Conservation (phyloP, 306 rosid species). For the Cucurbita pepo region DNA sequence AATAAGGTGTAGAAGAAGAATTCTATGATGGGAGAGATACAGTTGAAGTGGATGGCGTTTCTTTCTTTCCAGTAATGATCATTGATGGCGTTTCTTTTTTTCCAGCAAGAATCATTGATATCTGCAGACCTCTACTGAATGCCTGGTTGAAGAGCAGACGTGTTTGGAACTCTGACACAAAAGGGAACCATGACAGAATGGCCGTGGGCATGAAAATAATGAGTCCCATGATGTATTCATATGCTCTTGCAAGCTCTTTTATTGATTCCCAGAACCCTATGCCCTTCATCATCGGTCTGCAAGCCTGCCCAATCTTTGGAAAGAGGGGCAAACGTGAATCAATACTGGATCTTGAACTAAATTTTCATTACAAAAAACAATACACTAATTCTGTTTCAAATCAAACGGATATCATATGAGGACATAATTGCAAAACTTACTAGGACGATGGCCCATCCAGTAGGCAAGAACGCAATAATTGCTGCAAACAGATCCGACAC, state of each 20-base stretch:
- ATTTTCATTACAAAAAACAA: not conserved
- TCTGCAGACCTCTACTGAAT: conserved; percentile 89
- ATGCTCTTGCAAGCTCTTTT: conserved; percentile 73
- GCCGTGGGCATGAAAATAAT: conserved; percentile 72
- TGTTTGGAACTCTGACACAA: conserved; percentile 80
- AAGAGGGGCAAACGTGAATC: not conserved
- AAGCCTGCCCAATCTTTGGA: conserved; percentile 65
- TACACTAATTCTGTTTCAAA: not conserved
- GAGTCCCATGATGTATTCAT: conserved; percentile 76
- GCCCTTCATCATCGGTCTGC: conserved; percentile 41
- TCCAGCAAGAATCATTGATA: conserved; percentile 86
- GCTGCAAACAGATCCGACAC: conserved; percentile 80
- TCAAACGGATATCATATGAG: not conserved
- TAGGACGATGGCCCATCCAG: conserved; percentile 85
- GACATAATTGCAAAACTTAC: conserved; percentile 26
- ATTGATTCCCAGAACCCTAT: conserved; percentile 62
- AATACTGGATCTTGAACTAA: not conserved
- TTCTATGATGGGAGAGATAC: not conserved
- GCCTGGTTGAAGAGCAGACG: conserved; percentile 94
- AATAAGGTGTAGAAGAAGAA: not conserved
- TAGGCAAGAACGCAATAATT: conserved; percentile 75
- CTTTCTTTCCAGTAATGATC: conserved; percentile 54
- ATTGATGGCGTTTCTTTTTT: conserved; percentile 39
- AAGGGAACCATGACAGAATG: conserved; percentile 80
- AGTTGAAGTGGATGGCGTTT: conserved; percentile 15